Evolutionary conservation across 805 yeast genomes (phyloP).

Genomic region (Zygoascus tannicola): DNA sequence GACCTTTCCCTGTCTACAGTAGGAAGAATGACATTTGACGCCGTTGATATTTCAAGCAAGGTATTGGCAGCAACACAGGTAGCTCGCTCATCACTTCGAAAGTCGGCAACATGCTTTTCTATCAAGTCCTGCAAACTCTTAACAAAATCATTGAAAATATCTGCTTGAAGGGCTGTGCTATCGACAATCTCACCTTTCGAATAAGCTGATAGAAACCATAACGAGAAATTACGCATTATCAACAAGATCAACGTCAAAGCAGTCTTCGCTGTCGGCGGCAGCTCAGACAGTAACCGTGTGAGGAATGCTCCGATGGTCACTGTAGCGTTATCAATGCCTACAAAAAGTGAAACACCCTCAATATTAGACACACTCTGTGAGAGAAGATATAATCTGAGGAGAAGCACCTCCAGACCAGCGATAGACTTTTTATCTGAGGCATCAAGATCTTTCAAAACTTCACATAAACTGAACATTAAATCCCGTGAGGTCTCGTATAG

Average conservation of each 20-base stretch:
- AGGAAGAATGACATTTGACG: not conserved
- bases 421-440: not conserved
- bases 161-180: not conserved
- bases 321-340: not conserved
- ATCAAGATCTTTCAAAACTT: not conserved
- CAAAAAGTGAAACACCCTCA: not conserved
- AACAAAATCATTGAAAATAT: not conserved
- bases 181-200: not conserved
- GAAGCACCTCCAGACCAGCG: not conserved
- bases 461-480: not conserved
- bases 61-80: not conserved
- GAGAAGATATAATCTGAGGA: not conserved
- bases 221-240: not conserved
- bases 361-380: not conserved
- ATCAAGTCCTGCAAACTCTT: not conserved
- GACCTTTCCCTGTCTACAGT: not conserved
- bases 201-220: not conserved
- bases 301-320: not conserved
- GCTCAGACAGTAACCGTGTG: not conserved
- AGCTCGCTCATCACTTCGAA: not conserved
- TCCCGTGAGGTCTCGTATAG: not conserved
- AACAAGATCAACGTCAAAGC: not conserved
- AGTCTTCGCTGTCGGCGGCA: not conserved
- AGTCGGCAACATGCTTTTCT: not conserved
- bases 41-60: not conserved